Evolutionary conservation across 129 eudicot species (phyloP).

Genomic region (sunflower (Helianthus annuus)): DNA sequence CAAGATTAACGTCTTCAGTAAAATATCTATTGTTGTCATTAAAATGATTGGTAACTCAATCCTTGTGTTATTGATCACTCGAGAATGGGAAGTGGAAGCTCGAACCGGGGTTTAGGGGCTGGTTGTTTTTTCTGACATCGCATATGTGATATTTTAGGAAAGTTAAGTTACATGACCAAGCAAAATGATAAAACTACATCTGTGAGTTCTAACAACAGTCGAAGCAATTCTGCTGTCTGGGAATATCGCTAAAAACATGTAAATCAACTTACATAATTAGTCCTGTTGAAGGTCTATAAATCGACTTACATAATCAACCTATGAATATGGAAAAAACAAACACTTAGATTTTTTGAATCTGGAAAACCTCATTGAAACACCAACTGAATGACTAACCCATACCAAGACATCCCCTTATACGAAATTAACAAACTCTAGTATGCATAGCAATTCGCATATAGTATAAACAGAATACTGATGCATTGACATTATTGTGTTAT

Average conservation of each 20-base stretch:
- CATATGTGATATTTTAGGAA: neutral
- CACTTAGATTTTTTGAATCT: too few relatives aligned
- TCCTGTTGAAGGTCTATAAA: neutral
- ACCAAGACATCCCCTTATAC: neutral
- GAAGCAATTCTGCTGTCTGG: neutral
- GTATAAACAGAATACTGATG: neutral
- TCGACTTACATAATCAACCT: too few relatives aligned
- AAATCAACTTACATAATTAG: neutral
- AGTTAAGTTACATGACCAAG: neutral
- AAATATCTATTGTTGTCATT: too few relatives aligned
- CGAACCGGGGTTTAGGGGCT: too few relatives aligned
- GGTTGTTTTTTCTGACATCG: too few relatives aligned
- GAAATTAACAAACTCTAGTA: neutral
- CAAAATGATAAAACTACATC: neutral
- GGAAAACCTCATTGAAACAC: too few relatives aligned
- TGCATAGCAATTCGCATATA: neutral
- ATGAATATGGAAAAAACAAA: too few relatives aligned
- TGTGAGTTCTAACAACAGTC: neutral
- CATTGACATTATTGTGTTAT: too few relatives aligned
- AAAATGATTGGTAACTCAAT: neutral
- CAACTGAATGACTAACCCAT: too few relatives aligned
- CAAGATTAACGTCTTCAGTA: too few relatives aligned
- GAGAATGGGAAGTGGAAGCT: too few relatives aligned
- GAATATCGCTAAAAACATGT: neutral
- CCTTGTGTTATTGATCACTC: neutral